Base-by-base conservation (phyloP, 768 basidiomycete species). In the Amanita polypyramis region DNA sequence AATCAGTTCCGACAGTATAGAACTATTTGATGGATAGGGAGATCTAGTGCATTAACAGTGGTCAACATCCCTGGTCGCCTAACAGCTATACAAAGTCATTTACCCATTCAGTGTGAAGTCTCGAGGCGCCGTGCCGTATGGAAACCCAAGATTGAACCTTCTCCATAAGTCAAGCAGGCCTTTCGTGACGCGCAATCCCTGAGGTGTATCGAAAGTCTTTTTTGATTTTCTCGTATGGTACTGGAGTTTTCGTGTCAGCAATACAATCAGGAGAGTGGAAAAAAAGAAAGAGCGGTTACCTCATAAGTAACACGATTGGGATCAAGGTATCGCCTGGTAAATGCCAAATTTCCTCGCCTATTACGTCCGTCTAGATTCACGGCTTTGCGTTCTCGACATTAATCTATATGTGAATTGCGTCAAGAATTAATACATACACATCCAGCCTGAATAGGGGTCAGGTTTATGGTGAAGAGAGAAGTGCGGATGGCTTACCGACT, bases 301-400 rank as follows among this genome's bases (percentile, higher is more conserved):
- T 89, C 76, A 49, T 79, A 88, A 9, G 82, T 83, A 23, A 83
- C 76, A 20, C 82, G 77, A 58, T 91, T 91, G 36, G 84, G 76
- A 55, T 91, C 87, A 12, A 92, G 66, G 59, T 92, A 91, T 23
- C 87, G 72, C 23, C 88, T 71, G 27, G 69, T 73, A 60, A 88
- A 83, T 0, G 74, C 72, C 43, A 87, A 63, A 56, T 80, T 75
- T 50, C 71, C 62, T 39, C 58, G 62, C 36, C 65, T 65, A n/a
- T 62, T 60, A 43, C 57, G 60, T 20, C 66, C 54, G 35, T 70
- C 67, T 25, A 80, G 63, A 38, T 82, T 70, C 1, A 72, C 74
- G 43, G 72, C 76, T 77, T 47, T 43, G 4, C 40, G 44, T 8
- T 21, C 25, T 36, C 14, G 32, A 30, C 19, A 29, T 44, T 43